Evolutionary conservation across 768 basidiomycete genomes (phyloP).

Genomic region (Tulasnella sp.): DNA sequence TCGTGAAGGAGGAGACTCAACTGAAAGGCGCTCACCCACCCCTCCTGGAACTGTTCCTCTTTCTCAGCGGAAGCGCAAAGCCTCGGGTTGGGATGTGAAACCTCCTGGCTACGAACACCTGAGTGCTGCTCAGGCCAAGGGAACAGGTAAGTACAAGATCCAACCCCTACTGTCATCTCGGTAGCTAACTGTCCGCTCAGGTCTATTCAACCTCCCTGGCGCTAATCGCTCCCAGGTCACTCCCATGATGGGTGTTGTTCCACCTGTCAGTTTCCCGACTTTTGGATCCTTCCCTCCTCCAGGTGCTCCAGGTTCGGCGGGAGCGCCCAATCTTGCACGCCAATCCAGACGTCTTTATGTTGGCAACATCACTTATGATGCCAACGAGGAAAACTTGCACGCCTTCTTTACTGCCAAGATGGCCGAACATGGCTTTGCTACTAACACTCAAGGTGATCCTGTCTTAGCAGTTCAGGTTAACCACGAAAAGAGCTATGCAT

Average conservation of each 20-base stretch:
- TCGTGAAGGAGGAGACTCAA: constrained; percentile 44
- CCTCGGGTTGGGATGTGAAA: constrained; percentile 93
- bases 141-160: constrained; percentile 72
- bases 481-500: constrained; percentile 98
- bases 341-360: constrained; percentile 94
- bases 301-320: constrained; percentile 55
- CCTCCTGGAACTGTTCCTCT: constrained; percentile 72
- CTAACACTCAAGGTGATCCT: constrained; percentile 73
- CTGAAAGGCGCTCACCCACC: constrained; percentile 77
- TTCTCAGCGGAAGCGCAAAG: constrained; percentile 75
- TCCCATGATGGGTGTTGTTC: constrained; percentile 66
- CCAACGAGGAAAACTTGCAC: constrained; percentile 82
- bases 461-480: constrained; percentile 92
- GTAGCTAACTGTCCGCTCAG: constrained; percentile 30
- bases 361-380: constrained; percentile 88
- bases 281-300: constrained; percentile 36
- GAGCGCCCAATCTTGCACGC: constrained; percentile 78
- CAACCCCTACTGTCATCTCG: not conserved
- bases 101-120: constrained; percentile 93
- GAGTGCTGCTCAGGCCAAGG: constrained; percentile 93
- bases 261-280: constrained; percentile 43
- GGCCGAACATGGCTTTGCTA: constrained; percentile 81
- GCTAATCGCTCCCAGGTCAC: constrained; percentile 74
- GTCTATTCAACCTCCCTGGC: constrained; percentile 92
- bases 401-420: constrained; percentile 96